phyloP scores from a whole-genome alignment of 257 asterid species.

The Linaria vulgaris region DNA sequence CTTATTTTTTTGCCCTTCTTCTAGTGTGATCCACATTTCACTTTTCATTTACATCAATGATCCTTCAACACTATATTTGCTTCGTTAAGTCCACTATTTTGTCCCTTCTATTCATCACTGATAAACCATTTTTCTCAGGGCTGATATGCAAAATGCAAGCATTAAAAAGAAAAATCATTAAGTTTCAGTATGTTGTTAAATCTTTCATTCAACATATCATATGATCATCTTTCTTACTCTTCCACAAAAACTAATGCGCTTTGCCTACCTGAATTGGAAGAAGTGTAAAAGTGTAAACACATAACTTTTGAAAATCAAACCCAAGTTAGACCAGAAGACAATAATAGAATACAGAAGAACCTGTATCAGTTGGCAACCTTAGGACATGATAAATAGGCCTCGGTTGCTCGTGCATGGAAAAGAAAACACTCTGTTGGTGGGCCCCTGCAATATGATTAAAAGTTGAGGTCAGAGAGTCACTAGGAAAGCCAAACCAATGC shows the following conservation, averaged over 20 bases:
- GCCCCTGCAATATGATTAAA: slow-evolving; percentile 58
- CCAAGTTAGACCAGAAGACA: slow-evolving; percentile 7
- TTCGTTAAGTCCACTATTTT: not conserved
- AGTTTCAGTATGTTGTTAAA: no score
- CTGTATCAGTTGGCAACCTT: slow-evolving; percentile 43
- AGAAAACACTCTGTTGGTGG: slow-evolving; percentile 96
- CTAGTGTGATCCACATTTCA: no score
- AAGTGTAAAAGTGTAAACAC: not conserved
- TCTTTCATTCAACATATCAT: slow-evolving; percentile 2
- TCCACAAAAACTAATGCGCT: not conserved
- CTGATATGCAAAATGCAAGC: slow-evolving; percentile 13
- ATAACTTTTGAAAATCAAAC: slow-evolving; percentile 3
- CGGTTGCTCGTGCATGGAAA: slow-evolving; percentile 87
- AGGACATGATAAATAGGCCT: slow-evolving; percentile 60
- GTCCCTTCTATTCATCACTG: not conserved
- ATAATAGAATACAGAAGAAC: slow-evolving; percentile 17
- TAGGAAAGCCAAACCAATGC: slow-evolving; percentile 1
- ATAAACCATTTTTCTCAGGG: slow-evolving; percentile 12
- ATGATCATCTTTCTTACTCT: not conserved
- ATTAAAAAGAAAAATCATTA: not conserved
- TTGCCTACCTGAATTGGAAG: not conserved
- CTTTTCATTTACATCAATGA: not conserved
- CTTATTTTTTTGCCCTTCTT: no score
- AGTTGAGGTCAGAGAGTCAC: slow-evolving; percentile 22
- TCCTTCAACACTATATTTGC: not conserved